Conservation (phyloP, 2,329 filamentous ascomycete species). For the Sodiomyces alkalinus region DNA sequence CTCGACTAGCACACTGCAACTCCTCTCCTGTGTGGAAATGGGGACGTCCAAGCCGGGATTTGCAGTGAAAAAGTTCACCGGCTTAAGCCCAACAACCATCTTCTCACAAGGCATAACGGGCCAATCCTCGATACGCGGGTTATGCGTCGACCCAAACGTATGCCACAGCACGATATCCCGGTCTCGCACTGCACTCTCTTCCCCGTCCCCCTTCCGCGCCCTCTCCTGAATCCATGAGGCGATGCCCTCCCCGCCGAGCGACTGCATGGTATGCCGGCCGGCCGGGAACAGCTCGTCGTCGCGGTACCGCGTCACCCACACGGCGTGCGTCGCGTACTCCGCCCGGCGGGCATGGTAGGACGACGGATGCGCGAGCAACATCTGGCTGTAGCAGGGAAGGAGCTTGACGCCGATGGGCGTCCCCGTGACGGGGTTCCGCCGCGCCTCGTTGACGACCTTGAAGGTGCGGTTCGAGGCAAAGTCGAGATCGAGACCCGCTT, state of each 20-base stretch:
- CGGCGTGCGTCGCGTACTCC: slow-evolving; percentile 25
- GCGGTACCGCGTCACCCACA: slow-evolving; percentile 28
- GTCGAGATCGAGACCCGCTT: slow-evolving; percentile 32
- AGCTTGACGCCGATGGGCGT: slow-evolving; percentile 32
- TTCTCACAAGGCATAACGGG: slow-evolving; percentile 53
- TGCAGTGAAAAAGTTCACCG: slow-evolving; percentile 35
- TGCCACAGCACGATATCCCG: slow-evolving; percentile 43
- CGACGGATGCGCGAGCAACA: slow-evolving; percentile 22
- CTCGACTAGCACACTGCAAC: slow-evolving; percentile 16
- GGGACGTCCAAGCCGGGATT: slow-evolving; percentile 36
- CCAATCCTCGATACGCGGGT: slow-evolving; percentile 51
- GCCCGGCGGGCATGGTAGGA: slow-evolving; percentile 24
- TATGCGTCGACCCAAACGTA: slow-evolving; percentile 46
- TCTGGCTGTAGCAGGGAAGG: slow-evolving; percentile 27
- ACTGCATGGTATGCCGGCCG: slow-evolving; percentile 31
- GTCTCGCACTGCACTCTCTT: slow-evolving; percentile 26
- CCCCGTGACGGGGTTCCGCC: slow-evolving; percentile 24
- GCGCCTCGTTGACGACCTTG: slow-evolving; percentile 30
- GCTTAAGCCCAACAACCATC: slow-evolving; percentile 33
- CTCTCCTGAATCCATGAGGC: slow-evolving; percentile 21
- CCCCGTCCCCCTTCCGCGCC: slow-evolving; percentile 17
- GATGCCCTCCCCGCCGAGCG: slow-evolving; percentile 23
- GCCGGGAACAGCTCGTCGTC: slow-evolving; percentile 27
- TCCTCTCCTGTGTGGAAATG: slow-evolving; percentile 19
- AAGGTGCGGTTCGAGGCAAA: slow-evolving; percentile 30